Conservation (phyloP, 2,329 filamentous ascomycete species). For the Fusarium torulosum region DNA sequence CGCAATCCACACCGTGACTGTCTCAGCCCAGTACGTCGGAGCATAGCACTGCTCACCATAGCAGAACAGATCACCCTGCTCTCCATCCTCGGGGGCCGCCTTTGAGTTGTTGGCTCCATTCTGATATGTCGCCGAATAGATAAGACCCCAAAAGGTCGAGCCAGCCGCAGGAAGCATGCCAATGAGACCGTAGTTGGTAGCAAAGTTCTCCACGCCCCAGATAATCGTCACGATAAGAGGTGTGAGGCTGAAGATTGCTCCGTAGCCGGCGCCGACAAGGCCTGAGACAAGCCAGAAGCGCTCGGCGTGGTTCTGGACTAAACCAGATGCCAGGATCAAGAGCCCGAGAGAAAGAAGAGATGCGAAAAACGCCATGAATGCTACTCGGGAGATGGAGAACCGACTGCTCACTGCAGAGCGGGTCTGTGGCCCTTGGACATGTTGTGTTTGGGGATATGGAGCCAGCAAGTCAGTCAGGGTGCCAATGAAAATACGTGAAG, state of each 20-base stretch:
- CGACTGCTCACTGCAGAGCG: conserved; percentile 50
- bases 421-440: conserved; percentile 60
- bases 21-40: conserved; percentile 87
- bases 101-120: conserved; percentile 66
- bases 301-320: conserved; percentile 78
- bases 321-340: conserved; percentile 80
- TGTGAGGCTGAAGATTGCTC: conserved; percentile 87
- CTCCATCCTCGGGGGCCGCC: conserved; percentile 46
- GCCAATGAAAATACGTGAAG: conserved; percentile 90
- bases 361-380: conserved; percentile 82
- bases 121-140: conserved; percentile 89
- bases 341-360: conserved; percentile 81
- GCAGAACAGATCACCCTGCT: conserved; percentile 72
- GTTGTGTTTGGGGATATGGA: conserved; percentile 71
- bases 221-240: conserved; percentile 97
- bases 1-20: conserved; percentile 81
- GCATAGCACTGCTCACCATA: conserved; percentile 87
- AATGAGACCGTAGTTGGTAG: conserved; percentile 96
- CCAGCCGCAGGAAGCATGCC: conserved; percentile 91
- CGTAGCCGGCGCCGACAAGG: conserved; percentile 90
- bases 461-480: conserved; percentile 90
- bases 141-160: conserved; percentile 87
- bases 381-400: conserved; percentile 79
- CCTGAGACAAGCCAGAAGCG: conserved; percentile 89
- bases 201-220: conserved; percentile 99